A percentile compares a stretch with the other conserved stretches of the same genome.
Conservation (phyloP, 2,329 filamentous ascomycete species). For the Colletotrichum zoysiae region DNA sequence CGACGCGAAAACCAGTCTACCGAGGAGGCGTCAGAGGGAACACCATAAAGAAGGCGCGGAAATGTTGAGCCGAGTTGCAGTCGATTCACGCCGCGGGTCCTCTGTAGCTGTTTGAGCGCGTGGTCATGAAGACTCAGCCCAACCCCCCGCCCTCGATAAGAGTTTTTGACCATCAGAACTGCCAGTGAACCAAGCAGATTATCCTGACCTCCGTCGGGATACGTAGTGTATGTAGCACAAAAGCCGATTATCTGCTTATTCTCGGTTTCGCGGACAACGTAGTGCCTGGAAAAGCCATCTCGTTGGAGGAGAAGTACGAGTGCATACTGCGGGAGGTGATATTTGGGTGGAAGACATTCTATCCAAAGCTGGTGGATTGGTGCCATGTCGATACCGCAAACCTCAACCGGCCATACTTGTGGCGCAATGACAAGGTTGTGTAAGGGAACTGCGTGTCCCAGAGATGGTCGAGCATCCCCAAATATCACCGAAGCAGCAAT, state of each 20-base stretch:
- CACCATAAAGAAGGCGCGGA: constrained; percentile 68
- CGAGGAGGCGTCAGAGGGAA: constrained; percentile 57
- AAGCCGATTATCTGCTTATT: constrained; percentile 64
- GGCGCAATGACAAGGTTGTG: constrained; percentile 36
- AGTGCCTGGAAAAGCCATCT: constrained; percentile 69
- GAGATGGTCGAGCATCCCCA: constrained; percentile 48
- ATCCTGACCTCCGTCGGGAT: constrained; percentile 64
- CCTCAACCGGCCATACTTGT: constrained; percentile 57
- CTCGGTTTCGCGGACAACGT: constrained; percentile 64
- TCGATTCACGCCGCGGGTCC: constrained; percentile 64
- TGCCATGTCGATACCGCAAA: constrained; percentile 56
- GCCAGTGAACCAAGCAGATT: constrained; percentile 68
- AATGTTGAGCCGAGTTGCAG: constrained; percentile 71
- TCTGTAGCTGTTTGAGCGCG: constrained; percentile 62
- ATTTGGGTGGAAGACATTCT: constrained; percentile 58
- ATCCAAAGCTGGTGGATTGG: constrained; percentile 62
- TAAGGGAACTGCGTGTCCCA: constrained; percentile 17
- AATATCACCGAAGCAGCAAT: constrained; percentile 66
- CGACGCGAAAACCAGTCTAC: constrained; percentile 67
- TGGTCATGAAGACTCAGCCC: constrained; percentile 66
- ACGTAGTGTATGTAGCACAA: constrained; percentile 71
- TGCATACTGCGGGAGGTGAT: constrained; percentile 57
- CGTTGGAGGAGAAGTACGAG: constrained; percentile 64
- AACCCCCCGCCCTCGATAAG: constrained; percentile 63
- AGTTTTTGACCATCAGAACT: constrained; percentile 63